Evolutionary conservation across 129 eudicot genomes (phyloP), one percentile per base, ranked within the genome.

Genomic region (Pittosporum tobira): DNA sequence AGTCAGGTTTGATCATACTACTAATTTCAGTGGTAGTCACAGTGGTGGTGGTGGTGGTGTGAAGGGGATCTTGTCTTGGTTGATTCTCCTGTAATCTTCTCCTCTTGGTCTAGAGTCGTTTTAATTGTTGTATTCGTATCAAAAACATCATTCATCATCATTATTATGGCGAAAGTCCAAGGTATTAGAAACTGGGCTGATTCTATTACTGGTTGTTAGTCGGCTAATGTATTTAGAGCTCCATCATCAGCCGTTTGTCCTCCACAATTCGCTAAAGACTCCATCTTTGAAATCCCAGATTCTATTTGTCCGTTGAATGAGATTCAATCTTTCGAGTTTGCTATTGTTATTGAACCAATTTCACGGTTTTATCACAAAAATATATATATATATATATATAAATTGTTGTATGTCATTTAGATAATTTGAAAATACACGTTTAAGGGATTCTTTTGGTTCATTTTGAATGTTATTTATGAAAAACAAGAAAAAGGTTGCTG

Each of bases 331-430:
- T 30, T 67, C 16, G 63, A 74, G 61, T 37, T 54, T 11, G 20
- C 66, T 65, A 84, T 67, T 40, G 77, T 80, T 42, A 64, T 74
- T 71, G 87, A 84, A 87, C 87, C 80, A 76, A 40, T 14, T 47
- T 46, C 53, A 23, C 18, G 5, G 10, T 14, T 6, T 54, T 8
- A 22, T 24, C 1, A 20, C 56, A 21, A 5, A 2, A 23, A 7
- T 15, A 5, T 12, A 7, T 47, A 15, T 47, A 21, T 12, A 5
- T 5, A 5, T 47, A n/a, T n/a, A n/a, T n/a, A n/a, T n/a, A n/a
- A n/a, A n/a, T 47, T n/a, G n/a, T n/a, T n/a, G n/a, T n/a, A n/a
- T n/a, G n/a, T n/a, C n/a, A n/a, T n/a, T n/a, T n/a, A n/a, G n/a
- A n/a, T n/a, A n/a, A n/a, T n/a, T n/a, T n/a, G n/a, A n/a, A n/a